A percentile compares a stretch with the other conserved stretches of the same genome.
These are phyloP conservation scores for Hypoxylon sp. DNA, from an alignment of 2,329 filamentous ascomycete species.

Conservation along the genomic window DNA sequence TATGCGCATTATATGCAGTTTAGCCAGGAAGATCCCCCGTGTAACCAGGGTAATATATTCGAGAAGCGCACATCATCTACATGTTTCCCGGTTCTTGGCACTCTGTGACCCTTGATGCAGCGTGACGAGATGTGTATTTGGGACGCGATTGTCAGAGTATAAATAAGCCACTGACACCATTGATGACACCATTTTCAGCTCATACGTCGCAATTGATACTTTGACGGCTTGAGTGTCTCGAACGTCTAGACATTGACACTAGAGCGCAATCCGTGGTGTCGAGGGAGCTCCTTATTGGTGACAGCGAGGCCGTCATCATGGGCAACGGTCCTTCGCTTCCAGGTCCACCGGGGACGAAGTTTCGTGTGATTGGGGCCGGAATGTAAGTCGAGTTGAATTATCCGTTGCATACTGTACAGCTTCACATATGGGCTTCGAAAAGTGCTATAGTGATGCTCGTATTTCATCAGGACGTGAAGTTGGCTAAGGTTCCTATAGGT, in stretches of 20 bases:
- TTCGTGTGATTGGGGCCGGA: conserved; percentile 54
- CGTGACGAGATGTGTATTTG: conserved; percentile 14
- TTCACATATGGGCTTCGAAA: neutral
- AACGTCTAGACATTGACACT: conserved; percentile 11
- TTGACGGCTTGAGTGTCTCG: conserved; percentile 22
- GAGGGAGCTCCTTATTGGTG: conserved; percentile 33
- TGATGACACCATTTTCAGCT: conserved; percentile 38
- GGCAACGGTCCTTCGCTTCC: conserved; percentile 51
- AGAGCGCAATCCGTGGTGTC: conserved; percentile 19
- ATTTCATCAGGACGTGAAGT: conserved; percentile 11
- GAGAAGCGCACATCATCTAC: conserved; percentile 21
- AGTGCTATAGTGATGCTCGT: neutral
- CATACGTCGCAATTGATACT: conserved; percentile 33
- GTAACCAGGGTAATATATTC: conserved; percentile 28
- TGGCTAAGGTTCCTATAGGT: conserved; percentile 47
- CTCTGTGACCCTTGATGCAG: conserved; percentile 26
- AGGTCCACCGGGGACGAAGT: conserved; percentile 52
- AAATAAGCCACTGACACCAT: conserved; percentile 29
- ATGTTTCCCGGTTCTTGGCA: conserved; percentile 33
- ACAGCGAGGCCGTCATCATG: conserved; percentile 43
- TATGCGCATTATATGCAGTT: conserved; percentile 35
- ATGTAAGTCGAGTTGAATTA: conserved; percentile 48
- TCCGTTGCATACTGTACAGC: neutral
- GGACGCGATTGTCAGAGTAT: conserved; percentile 26
- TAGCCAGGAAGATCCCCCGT: conserved; percentile 31